Percentiles rank a stretch among this genome's conserved stretches.
Conservation (phyloP, 2,329 filamentous ascomycete species). For the Paracamarosporium sp. region DNA sequence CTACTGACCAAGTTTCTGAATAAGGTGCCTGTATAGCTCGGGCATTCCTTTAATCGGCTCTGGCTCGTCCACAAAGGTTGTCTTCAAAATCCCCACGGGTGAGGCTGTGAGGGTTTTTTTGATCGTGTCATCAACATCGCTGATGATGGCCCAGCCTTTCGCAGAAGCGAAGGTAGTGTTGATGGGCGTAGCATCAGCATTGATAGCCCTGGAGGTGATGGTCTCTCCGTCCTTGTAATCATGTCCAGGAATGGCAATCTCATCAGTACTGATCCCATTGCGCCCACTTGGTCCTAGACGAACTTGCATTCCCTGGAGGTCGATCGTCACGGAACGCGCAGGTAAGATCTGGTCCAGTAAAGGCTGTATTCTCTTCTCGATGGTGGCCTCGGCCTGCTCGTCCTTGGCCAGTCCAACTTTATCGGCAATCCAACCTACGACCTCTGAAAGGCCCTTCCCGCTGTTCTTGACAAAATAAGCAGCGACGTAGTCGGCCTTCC, state of each 20-base stretch:
- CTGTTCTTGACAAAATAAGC: constrained; percentile 80
- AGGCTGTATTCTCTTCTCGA: constrained; percentile 73
- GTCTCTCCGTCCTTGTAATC: constrained; percentile 45
- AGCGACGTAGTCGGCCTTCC: constrained; percentile 84
- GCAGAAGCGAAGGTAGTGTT: constrained; percentile 76
- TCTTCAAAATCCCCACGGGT: constrained; percentile 78
- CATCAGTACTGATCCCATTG: constrained; percentile 74
- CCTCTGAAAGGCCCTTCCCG: constrained; percentile 69
- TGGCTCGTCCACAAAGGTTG: constrained; percentile 82
- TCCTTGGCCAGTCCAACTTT: constrained; percentile 67
- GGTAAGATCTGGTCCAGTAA: constrained; percentile 80
- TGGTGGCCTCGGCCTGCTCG: constrained; percentile 61
- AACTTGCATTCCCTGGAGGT: constrained; percentile 56
- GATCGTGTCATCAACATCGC: constrained; percentile 94
- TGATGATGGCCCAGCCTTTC: constrained; percentile 84
- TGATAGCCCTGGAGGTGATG: constrained; percentile 37
- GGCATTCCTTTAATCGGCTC: constrained; percentile 81
- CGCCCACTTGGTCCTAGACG: constrained; percentile 71
- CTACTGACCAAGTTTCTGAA: constrained; percentile 50
- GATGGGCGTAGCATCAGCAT: constrained; percentile 59
- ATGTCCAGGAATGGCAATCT: constrained; percentile 56
- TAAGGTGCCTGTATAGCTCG: constrained; percentile 75
- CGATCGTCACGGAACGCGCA: constrained; percentile 70
- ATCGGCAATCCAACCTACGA: constrained; percentile 74
- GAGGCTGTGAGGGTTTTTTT: constrained; percentile 86